Conservation (phyloP, 768 basidiomycete genomes). For the Baorangia bicolor region DNA sequence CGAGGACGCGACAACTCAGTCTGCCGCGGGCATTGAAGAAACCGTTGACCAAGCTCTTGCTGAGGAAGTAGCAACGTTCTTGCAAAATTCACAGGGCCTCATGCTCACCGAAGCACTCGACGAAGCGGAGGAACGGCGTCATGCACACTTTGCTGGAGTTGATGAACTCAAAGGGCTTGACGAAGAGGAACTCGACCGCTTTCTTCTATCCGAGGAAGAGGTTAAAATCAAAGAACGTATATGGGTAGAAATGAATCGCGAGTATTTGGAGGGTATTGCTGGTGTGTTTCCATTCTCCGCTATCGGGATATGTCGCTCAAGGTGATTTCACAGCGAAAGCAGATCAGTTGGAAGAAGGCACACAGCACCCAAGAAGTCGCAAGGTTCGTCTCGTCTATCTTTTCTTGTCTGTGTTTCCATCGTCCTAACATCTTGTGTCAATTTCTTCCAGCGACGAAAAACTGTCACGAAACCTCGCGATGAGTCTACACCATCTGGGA, state of each 20-base stretch:
- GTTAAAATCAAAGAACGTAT: constrained; percentile 84
- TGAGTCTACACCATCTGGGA: constrained; percentile 52
- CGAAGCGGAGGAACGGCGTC: constrained; percentile 63
- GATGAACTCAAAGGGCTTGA: constrained; percentile 79
- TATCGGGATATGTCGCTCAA: constrained; percentile 40
- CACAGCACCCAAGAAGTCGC: constrained; percentile 53
- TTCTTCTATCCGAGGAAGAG: constrained; percentile 77
- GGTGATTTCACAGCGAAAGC: constrained; percentile 61
- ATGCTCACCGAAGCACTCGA: constrained; percentile 60
- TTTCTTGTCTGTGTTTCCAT: constrained; percentile 18
- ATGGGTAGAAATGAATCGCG: constrained; percentile 92
- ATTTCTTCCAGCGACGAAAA: constrained; percentile 61
- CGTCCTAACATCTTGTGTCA: constrained; percentile 6
- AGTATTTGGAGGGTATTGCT: constrained; percentile 86
- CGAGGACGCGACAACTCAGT: constrained; percentile 12
- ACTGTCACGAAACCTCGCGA: constrained; percentile 66
- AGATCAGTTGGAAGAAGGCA: constrained; percentile 46
- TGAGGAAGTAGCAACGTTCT: constrained; percentile 67
- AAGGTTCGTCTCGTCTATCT: constrained; percentile 64
- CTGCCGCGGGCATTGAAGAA: constrained; percentile 50
- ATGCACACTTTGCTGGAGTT: constrained; percentile 44
- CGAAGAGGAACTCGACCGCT: constrained; percentile 84
- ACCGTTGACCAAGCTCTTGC: constrained; percentile 61
- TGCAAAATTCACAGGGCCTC: constrained; percentile 61
- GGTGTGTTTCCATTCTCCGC: constrained; percentile 38